A percentile compares a stretch with the other conserved stretches of the same genome.
Evolutionary conservation across 768 basidiomycete genomes (phyloP).

Genomic region (Leccinum variicolor): DNA sequence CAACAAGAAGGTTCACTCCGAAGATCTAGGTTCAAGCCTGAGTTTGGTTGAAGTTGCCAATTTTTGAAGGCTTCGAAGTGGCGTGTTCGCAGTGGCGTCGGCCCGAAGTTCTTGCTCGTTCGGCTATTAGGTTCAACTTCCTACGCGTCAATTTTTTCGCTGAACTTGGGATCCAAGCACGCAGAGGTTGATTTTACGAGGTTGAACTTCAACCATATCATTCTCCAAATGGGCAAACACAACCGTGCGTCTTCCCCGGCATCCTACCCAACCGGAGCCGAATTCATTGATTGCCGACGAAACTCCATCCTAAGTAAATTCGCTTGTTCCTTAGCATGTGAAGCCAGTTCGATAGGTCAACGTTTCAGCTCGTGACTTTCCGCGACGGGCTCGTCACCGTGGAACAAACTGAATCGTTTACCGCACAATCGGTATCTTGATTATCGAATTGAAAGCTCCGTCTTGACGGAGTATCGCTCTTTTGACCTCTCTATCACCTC

Average conservation of each 20-base stretch:
- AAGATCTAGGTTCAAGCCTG: too few species aligned
- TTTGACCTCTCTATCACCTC: background rate
- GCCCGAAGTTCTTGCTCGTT: background rate
- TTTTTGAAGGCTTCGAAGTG: too few species aligned
- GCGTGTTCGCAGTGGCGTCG: background rate
- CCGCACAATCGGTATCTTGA: background rate
- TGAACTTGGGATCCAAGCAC: background rate
- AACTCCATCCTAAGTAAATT: background rate
- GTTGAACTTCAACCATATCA: background rate
- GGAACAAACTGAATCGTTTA: background rate
- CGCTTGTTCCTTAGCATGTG: background rate
- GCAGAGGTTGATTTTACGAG: too few species aligned
- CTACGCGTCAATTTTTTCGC: background rate
- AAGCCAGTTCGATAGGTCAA: background rate
- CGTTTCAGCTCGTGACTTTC: background rate
- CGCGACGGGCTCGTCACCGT: background rate
- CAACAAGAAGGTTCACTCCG: background rate
- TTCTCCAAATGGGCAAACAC: too few species aligned
- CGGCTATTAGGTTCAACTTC: background rate
- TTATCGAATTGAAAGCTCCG: background rate
- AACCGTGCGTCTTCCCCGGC: too few species aligned
- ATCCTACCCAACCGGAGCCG: background rate
- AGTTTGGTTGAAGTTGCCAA: background rate
- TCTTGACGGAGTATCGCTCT: background rate
- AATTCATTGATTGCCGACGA: background rate